Conservation (phyloP, 2,329 filamentous ascomycete genomes). For the Talaromyces sp. region DNA sequence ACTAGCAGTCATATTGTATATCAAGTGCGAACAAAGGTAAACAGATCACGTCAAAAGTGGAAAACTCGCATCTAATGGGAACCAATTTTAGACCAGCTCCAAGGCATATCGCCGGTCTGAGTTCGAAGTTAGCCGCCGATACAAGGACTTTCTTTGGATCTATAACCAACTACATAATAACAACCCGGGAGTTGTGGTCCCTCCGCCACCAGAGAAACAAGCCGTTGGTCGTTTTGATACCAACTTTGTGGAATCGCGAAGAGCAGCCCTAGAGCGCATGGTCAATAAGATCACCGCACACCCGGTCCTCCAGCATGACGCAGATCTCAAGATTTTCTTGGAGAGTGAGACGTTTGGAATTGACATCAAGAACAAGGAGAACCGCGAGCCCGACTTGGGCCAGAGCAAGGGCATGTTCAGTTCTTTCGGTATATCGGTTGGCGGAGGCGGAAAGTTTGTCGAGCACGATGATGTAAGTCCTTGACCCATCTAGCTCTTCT, state of each 20-base stretch:
- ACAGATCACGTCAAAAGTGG: slow-evolving; percentile 13
- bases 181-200: slow-evolving; percentile 91
- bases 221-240: slow-evolving; percentile 92
- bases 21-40: slow-evolving; percentile 85
- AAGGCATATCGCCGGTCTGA: slow-evolving; percentile 92
- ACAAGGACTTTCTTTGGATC: slow-evolving; percentile 95
- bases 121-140: slow-evolving; percentile 89
- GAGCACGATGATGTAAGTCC: slow-evolving; percentile 86
- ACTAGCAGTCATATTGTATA: slow-evolving; percentile 98
- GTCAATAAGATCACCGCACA: slow-evolving; percentile 91
- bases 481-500: not conserved
- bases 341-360: slow-evolving; percentile 95
- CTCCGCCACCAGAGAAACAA: slow-evolving; percentile 95
- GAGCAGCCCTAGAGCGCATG: slow-evolving; percentile 94
- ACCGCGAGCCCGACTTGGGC: slow-evolving; percentile 75
- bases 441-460: slow-evolving; percentile 79
- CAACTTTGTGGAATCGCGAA: slow-evolving; percentile 90
- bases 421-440: slow-evolving; percentile 73
- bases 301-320: slow-evolving; percentile 85
- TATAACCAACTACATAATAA: slow-evolving; percentile 93
- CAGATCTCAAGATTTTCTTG: slow-evolving; percentile 90
- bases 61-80: slow-evolving; percentile 8
- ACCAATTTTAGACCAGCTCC: slow-evolving; percentile 67
- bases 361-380: slow-evolving; percentile 96
- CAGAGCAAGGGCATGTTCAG: slow-evolving; percentile 94